Percentiles rank a stretch among this genome's conserved stretches.
Evolutionary conservation across 345 rosid genomes (phyloP).

Genomic region (Aquilaria malaccensis): DNA sequence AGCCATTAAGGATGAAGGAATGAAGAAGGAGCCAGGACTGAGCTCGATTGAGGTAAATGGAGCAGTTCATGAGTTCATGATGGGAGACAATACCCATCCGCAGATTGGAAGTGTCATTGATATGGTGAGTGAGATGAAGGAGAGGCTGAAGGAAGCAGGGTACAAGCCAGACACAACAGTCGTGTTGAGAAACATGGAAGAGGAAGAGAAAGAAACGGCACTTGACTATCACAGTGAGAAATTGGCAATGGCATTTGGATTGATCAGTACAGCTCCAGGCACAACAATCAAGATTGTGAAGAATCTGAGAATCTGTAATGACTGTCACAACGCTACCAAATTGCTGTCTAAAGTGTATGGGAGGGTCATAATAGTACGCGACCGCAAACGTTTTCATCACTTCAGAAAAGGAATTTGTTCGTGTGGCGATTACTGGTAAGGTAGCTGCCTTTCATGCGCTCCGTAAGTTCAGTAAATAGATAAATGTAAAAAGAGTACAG

Average conservation of each 20-base stretch:
- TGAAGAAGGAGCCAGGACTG: conserved; percentile 33
- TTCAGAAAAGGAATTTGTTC: conserved; percentile 25
- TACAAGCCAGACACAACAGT: conserved; percentile 19
- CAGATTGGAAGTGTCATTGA: conserved; percentile 14
- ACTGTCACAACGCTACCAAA: conserved; percentile 25
- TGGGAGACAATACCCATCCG: conserved; percentile 23
- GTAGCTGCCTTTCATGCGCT: no score
- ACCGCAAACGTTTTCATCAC: conserved; percentile 28
- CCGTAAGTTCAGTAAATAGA: no score
- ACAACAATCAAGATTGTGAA: conserved; percentile 16
- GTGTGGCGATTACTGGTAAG: conserved; percentile 19
- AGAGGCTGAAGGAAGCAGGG: conserved; percentile 22
- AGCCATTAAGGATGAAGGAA: conserved; percentile 19
- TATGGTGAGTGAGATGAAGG: conserved; percentile 19
- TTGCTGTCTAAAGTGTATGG: conserved; percentile 22
- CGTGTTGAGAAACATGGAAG: conserved; percentile 18
- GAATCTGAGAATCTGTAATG: conserved; percentile 26
- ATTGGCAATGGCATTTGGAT: conserved; percentile 27
- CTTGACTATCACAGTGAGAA: conserved; percentile 23
- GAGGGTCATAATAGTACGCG: conserved; percentile 23
- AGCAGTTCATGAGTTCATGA: conserved; percentile 20
- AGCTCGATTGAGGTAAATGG: conserved; percentile 35
- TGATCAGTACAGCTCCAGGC: conserved; percentile 23
- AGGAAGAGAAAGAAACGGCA: conserved; percentile 23
- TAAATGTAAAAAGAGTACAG: no score